Evolutionary conservation across 495 filamentous ascomycete genomes (phyloP).

Genomic region (Aspergillus taichungensis): DNA sequence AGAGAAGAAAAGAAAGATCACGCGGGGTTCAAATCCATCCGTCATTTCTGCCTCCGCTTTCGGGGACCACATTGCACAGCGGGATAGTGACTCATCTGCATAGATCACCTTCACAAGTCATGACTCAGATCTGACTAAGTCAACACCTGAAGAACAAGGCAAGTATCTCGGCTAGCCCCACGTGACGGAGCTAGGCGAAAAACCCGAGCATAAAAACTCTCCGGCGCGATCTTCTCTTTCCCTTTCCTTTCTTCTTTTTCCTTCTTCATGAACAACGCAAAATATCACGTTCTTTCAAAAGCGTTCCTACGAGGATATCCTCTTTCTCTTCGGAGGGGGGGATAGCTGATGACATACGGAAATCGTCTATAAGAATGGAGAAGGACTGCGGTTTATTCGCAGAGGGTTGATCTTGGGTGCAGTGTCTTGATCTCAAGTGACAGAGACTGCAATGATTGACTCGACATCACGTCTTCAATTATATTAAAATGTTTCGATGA

Average conservation of each 20-base stretch:
- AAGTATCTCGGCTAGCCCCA: too few relatives aligned
- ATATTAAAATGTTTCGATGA: constrained; percentile 6
- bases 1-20: not conserved
- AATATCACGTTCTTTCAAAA: constrained; percentile 56
- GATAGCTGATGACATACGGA: constrained; percentile 50
- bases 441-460: constrained; percentile 61
- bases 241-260: constrained; percentile 30
- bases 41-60: too few relatives aligned
- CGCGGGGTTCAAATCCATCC: too few relatives aligned
- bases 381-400: constrained; percentile 27
- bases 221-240: constrained; percentile 7
- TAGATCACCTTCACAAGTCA: too few relatives aligned
- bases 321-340: constrained; percentile 8
- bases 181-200: constrained; percentile 6
- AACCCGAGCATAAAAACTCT: constrained; percentile 4
- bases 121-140: too few relatives aligned
- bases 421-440: constrained; percentile 45
- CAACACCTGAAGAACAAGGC: too few relatives aligned
- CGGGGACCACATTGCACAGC: too few relatives aligned
- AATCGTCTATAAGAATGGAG: constrained; percentile 62
- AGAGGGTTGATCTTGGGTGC: constrained; percentile 61
- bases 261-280: constrained; percentile 59
- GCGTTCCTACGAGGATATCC: constrained; percentile 47
- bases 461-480: constrained; percentile 41
- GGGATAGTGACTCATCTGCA: too few relatives aligned